phyloP scores from a whole-genome alignment of 495 filamentous ascomycete genomes.

The Penicillium egyptiacum region DNA sequence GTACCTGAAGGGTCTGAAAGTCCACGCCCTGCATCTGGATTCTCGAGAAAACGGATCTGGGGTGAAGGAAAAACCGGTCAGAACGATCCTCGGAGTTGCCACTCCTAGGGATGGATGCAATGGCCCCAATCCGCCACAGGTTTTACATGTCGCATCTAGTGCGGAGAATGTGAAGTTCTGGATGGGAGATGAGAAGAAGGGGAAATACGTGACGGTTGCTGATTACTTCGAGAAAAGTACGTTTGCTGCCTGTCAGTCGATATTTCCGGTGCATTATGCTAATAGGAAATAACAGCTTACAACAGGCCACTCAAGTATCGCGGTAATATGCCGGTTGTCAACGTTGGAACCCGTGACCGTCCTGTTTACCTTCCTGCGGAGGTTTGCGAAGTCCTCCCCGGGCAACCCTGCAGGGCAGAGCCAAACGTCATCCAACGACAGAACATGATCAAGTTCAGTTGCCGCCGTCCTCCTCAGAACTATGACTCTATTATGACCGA shows the following conservation, averaged over 20 bases:
- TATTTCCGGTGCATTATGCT: neutral
- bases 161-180: constrained; percentile 21
- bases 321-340: constrained; percentile 57
- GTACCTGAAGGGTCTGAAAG: constrained; percentile 16
- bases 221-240: constrained; percentile 21
- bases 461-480: constrained; percentile 60
- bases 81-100: constrained; percentile 17
- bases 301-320: constrained; percentile 9
- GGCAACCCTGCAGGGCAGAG: constrained; percentile 51
- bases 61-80: neutral
- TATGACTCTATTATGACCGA: constrained; percentile 57
- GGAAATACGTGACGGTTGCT: constrained; percentile 14
- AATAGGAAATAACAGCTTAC: constrained; percentile 16
- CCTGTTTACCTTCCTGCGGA: constrained; percentile 66
- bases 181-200: neutral
- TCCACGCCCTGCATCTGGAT: constrained; percentile 15
- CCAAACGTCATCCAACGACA: constrained; percentile 51
- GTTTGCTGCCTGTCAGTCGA: neutral
- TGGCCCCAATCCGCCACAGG: neutral
- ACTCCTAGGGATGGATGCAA: constrained; percentile 10
- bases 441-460: constrained; percentile 65
- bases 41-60: neutral
- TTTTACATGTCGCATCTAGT: constrained; percentile 4
- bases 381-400: constrained; percentile 57
- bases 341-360: constrained; percentile 55